Base-by-base conservation (phyloP, 805 yeast species). In the Sugiyamaella floridensis region DNA sequence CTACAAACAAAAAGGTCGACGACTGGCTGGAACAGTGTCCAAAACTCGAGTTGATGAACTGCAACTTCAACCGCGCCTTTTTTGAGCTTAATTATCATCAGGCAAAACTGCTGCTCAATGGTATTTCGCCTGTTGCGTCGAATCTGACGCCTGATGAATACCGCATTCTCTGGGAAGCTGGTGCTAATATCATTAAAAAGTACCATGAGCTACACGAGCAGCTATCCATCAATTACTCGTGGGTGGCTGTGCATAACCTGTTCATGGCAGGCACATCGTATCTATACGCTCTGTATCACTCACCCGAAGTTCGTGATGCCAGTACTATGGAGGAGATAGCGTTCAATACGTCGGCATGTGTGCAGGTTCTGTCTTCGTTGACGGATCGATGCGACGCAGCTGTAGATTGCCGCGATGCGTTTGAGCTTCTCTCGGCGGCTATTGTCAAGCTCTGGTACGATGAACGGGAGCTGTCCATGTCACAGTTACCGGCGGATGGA, bases 241-340 rank as follows among this genome's bases (percentile, higher is more conserved):
- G 97, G 97, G 90, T 89, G 1, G 93, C 95, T 0, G 90, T 88
- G 2, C 95, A 89, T 66, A 89, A 88, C 64, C 71, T 88, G 50
- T 88, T 88, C 64, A 84, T 86, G 85, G 90, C 96, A 0, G 95
- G 95, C 0, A 85, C 92, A 26, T 85, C 96, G 1, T 89, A 81
- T 60, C 71, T 89, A 44, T 89, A 86, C 64, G 78, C 89, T 0
- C 74, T 88, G 12, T 89, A 86, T 65, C 85, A 85, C 64, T 79
- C 86, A 40, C 74, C 74, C n/a, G 76, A 75, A 46, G 79, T 77
- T 1, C 66, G 84, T 19, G 63, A 67, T 5, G 68, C 69, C 5
- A 74, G 80, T 16, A 65, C 76, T 1, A 58, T 80, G 18, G 72
- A 73, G 19, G 80, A 76, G 46, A 73, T 83, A 34, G 80, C 85